Base-by-base conservation (phyloP, 306 rosid genomes). In the Medicago lupulina region DNA sequence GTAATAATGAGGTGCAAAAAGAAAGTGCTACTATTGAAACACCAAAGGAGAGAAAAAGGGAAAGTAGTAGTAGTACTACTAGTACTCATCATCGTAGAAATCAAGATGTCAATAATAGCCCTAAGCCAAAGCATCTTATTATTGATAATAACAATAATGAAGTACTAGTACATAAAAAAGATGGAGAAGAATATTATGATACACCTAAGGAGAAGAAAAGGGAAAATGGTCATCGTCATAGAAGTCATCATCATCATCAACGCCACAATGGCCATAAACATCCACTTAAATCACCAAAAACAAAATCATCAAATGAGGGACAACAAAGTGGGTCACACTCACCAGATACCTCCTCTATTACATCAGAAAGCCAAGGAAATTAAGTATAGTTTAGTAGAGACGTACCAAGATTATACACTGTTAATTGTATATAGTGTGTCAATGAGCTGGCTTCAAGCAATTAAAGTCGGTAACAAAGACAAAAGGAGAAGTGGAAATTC, bases 1-100 rank as follows among this genome's bases (percentile, higher is more conserved):
- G 43, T 58, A 58, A n/a, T 0, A 76, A 54, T 54, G 73, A 53
- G 47, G 73, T 47, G 8, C 46, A 21, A 18, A 78, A 74, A 28
- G 89, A 88, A 7, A 31, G 12, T 58, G 12, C 47, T 4, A 84
- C 63, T 28, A 41, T 21, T 2, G 87, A 74, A 25, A 57, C 79
- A 3, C 84, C 77, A 0, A 82, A 55, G 69, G 88, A 85, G 69
- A 38, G 34, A 36, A 87, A 67, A 77, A 90, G 74, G 44, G 89
- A 85, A 47, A 76, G 55, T 51, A 58, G 81, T 31, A 31, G 36
- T 31, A 31, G 36, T 23, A 23, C 3, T 63, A 14, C 9, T 8
- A 25, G 38, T 43, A 13, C 9, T 44, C 74, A 78, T 54, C 81
- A 74, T 2, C 67, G 60, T 2, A 72, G 70, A 4, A 59, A 60